A percentile compares a stretch with the other conserved stretches of the same genome.
These are phyloP conservation scores for Afroboletus lepidellus DNA, from an alignment of 1,284 basidiomycete species.

Conservation along the genomic window DNA sequence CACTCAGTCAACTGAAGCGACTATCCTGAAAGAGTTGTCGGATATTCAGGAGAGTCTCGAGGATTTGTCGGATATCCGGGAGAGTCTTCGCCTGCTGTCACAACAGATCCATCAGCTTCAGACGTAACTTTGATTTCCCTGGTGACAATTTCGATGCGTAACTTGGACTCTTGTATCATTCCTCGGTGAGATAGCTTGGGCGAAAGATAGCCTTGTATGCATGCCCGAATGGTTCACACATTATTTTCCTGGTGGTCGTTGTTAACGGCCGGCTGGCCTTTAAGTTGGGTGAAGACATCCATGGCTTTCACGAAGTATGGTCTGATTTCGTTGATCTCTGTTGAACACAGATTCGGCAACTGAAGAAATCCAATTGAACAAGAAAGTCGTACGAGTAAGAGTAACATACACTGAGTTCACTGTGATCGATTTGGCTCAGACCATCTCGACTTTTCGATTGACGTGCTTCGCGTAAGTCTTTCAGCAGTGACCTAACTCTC, in stretches of 20 bases:
- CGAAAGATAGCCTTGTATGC: not conserved
- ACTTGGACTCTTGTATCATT: not conserved
- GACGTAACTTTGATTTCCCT: slow-evolving; percentile 8
- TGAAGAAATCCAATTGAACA: slow-evolving; percentile 32
- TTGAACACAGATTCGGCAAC: slow-evolving; percentile 83
- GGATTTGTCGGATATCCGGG: slow-evolving; percentile 51
- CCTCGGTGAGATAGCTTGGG: slow-evolving; percentile 3
- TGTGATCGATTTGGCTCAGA: slow-evolving; percentile 69
- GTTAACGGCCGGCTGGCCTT: slow-evolving; percentile 30
- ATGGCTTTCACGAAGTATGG: slow-evolving; percentile 87
- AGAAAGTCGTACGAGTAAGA: not conserved
- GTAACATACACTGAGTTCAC: slow-evolving; percentile 70
- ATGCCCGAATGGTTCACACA: slow-evolving; percentile 4
- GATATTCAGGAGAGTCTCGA: slow-evolving; percentile 58
- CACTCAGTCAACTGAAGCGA: slow-evolving; percentile 67
- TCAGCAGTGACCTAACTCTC: slow-evolving; percentile 79
- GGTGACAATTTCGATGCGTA: not conserved
- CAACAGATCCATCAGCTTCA: slow-evolving; percentile 45
- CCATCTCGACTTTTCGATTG: slow-evolving; percentile 92
- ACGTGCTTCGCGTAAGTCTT: slow-evolving; percentile 91
- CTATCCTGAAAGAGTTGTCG: slow-evolving; percentile 65
- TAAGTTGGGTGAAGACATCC: slow-evolving; percentile 54
- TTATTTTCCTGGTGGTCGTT: slow-evolving; percentile 10
- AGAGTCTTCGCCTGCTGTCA: slow-evolving; percentile 52
- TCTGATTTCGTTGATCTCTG: slow-evolving; percentile 91